A percentile compares a stretch with the other conserved stretches of the same genome.
Conservation (phyloP, 768 basidiomycete genomes). For the Mycena galopus region DNA sequence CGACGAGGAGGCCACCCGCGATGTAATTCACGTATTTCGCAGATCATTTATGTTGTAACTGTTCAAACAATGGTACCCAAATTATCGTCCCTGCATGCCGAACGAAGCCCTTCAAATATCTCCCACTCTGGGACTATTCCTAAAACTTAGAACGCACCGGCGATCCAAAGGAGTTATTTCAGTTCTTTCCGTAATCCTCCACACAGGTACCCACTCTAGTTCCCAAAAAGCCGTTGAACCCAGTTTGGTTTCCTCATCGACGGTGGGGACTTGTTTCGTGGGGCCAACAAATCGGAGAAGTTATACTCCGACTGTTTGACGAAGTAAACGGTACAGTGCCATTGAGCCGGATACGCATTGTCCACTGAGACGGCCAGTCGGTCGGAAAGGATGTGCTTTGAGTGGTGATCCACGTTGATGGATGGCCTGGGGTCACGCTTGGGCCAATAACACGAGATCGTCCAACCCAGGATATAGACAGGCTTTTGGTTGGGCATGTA, state of each 20-base stretch:
- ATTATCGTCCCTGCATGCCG: too few species aligned
- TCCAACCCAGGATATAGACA: conserved; percentile 36
- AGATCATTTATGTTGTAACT: too few species aligned
- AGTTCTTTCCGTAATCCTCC: too few species aligned
- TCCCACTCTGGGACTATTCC: too few species aligned
- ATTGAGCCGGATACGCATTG: conserved; percentile 21
- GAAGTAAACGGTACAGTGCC: conserved; percentile 34
- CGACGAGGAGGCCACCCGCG: conserved; percentile 5
- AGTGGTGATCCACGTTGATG: conserved; percentile 29
- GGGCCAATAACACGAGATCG: conserved; percentile 36
- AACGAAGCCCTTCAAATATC: too few species aligned
- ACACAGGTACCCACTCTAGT: background rate
- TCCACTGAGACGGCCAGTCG: conserved; percentile 30
- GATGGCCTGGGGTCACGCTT: conserved; percentile 13
- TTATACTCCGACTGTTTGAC: conserved; percentile 28
- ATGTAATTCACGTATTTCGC: background rate
- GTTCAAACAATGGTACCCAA: too few species aligned
- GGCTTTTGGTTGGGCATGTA: conserved; percentile 17
- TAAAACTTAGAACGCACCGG: too few species aligned
- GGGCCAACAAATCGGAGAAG: conserved; percentile 29
- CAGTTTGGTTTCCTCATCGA: background rate
- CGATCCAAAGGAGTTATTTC: too few species aligned
- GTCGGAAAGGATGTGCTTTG: conserved; percentile 32
- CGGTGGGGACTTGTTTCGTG: background rate
- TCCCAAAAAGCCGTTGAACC: background rate